These are phyloP conservation scores for Clonostachys sp. DNA, from an alignment of 2,329 filamentous ascomycete species.

Conservation along the genomic window DNA sequence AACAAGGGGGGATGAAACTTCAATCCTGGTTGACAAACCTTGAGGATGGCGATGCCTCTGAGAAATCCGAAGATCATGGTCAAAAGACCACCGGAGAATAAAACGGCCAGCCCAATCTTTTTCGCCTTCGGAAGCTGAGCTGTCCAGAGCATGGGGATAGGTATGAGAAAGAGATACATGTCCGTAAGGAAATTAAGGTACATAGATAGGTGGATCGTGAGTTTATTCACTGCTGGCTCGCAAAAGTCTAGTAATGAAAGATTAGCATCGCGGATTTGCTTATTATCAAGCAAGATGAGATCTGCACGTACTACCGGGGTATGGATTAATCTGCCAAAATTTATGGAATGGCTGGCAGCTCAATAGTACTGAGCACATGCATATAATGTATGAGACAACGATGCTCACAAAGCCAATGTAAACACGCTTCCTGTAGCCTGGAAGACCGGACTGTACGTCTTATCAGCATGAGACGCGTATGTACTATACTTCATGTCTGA, in stretches of 20 bases:
- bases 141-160: constrained; percentile 46
- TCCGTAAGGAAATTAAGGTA: constrained; percentile 31
- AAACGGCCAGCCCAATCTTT: constrained; percentile 45
- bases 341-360: constrained; percentile 26
- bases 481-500: neutral
- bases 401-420: constrained; percentile 25
- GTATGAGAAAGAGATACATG: constrained; percentile 31
- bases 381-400: constrained; percentile 19
- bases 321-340: constrained; percentile 35
- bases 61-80: constrained; percentile 50
- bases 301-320: constrained; percentile 30
- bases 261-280: neutral
- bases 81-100: constrained; percentile 52
- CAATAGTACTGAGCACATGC: constrained; percentile 23
- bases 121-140: constrained; percentile 40
- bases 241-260: constrained; percentile 18
- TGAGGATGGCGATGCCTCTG: constrained; percentile 41
- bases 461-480: too few species aligned
- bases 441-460: constrained; percentile 22
- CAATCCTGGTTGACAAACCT: neutral
- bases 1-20: neutral
- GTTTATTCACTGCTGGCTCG: constrained; percentile 29
- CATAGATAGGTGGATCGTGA: constrained; percentile 28
- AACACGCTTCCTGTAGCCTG: constrained; percentile 16
- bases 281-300: constrained; percentile 9